Evolutionary conservation across 192 early-diverging fungal species (phyloP).

Genomic region (Chytriomyces sp.): DNA sequence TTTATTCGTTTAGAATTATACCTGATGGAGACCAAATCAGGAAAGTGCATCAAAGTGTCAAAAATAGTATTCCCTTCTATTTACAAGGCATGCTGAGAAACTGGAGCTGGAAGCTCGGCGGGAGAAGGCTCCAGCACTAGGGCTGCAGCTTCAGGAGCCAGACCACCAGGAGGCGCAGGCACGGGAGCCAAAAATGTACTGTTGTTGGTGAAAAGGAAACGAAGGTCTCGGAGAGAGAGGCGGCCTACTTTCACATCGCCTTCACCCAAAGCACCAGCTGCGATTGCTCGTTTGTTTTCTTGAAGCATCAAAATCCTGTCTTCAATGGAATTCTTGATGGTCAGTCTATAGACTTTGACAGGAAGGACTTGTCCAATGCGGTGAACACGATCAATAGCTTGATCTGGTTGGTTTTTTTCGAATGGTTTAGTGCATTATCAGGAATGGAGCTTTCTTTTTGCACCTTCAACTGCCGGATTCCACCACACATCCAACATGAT

Average conservation of each 20-base stretch:
- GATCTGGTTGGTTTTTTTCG: too few species aligned
- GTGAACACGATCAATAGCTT: slow-evolving; percentile 75
- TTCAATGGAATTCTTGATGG: slow-evolving; percentile 66
- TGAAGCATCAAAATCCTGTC: slow-evolving; percentile 71
- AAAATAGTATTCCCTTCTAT: too few species aligned
- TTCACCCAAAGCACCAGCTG: slow-evolving; percentile 17
- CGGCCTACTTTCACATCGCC: slow-evolving; percentile 3
- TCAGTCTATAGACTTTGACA: slow-evolving; percentile 66
- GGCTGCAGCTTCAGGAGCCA: background rate
- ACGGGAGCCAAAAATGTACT: background rate
- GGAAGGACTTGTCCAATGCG: slow-evolving; percentile 67
- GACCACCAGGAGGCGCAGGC: background rate
- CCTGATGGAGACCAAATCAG: too few species aligned
- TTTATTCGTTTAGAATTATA: too few species aligned
- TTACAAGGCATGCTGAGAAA: too few species aligned
- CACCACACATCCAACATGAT: slow-evolving; percentile 83
- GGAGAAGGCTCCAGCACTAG: too few species aligned
- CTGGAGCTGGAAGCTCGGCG: too few species aligned
- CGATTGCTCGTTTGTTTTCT: slow-evolving; percentile 48
- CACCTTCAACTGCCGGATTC: slow-evolving; percentile 75
- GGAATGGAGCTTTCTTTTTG: too few species aligned
- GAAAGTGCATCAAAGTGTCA: too few species aligned
- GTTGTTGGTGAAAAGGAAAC: slow-evolving; percentile 9
- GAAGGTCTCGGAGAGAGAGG: background rate
- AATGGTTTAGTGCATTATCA: too few species aligned